These are phyloP conservation scores for Zarea fungicola DNA, from an alignment of 2,329 filamentous ascomycete species.

Conservation along the genomic window DNA sequence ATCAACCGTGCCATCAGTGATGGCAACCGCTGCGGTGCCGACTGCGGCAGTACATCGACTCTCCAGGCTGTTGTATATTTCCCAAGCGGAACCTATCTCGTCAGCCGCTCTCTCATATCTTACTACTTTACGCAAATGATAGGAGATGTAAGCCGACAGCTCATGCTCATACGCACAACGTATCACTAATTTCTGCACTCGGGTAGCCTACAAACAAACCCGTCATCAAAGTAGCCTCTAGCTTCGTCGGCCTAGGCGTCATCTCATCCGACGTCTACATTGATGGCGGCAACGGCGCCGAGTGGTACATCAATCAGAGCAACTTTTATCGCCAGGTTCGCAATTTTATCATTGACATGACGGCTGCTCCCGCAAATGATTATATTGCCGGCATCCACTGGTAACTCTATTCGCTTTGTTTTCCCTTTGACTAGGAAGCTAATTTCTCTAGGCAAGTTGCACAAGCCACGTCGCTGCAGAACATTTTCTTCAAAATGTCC, in stretches of 20 bases:
- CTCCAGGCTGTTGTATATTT: conserved; percentile 18
- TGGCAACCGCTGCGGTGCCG: conserved; percentile 28
- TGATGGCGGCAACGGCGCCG: not conserved
- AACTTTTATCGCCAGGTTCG: conserved; percentile 5
- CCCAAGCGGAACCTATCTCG: conserved; percentile 17
- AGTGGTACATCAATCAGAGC: conserved; percentile 6
- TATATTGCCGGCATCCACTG: conserved; percentile 12
- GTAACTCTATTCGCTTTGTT: no score
- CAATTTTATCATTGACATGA: conserved; percentile 11
- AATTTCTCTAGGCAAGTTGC: conserved; percentile 9
- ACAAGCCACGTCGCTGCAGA: conserved; percentile 3
- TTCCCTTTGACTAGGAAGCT: no score
- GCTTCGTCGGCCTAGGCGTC: conserved; percentile 10
- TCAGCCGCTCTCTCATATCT: conserved; percentile 12
- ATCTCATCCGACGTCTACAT: conserved; percentile 8
- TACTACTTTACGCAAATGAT: conserved; percentile 18
- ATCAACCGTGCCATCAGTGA: conserved; percentile 42
- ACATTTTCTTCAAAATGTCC: not conserved
- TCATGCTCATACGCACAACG: not conserved
- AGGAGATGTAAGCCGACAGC: conserved; percentile 29
- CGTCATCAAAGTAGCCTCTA: not conserved
- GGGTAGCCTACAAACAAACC: conserved; percentile 5
- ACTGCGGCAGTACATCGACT: conserved; percentile 19
- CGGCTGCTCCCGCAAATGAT: conserved; percentile 6
- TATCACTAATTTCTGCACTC: not conserved